Conservation (phyloP, 2,329 filamentous ascomycete species). For the Thelonectria discophora region DNA sequence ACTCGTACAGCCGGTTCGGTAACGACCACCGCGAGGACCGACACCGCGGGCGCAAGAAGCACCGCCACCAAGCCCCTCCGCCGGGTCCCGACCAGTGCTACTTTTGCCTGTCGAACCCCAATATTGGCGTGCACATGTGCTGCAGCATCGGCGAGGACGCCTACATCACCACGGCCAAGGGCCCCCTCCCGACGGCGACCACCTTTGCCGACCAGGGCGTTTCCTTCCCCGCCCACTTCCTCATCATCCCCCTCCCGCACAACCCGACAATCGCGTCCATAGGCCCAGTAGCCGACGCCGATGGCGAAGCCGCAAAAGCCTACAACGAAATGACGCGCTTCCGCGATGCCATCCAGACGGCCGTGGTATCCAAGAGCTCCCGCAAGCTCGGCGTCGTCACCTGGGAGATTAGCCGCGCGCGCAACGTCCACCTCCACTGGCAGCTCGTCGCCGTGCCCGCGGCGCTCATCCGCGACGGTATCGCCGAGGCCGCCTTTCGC, state of each 20-base stretch:
- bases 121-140: slow-evolving; percentile 86
- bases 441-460: slow-evolving; percentile 84
- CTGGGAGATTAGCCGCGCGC: slow-evolving; percentile 87
- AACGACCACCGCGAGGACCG: slow-evolving; percentile 55
- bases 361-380: slow-evolving; percentile 69
- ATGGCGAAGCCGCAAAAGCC: slow-evolving; percentile 66
- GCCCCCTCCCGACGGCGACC: slow-evolving; percentile 76
- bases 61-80: slow-evolving; percentile 61
- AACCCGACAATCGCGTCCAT: slow-evolving; percentile 78
- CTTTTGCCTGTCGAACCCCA: slow-evolving; percentile 92
- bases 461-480: slow-evolving; percentile 72
- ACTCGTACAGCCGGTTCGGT: slow-evolving; percentile 65
- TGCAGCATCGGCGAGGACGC: slow-evolving; percentile 86
- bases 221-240: slow-evolving; percentile 82
- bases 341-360: slow-evolving; percentile 77
- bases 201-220: slow-evolving; percentile 74
- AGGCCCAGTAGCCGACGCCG: slow-evolving; percentile 59
- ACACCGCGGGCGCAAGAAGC: slow-evolving; percentile 56
- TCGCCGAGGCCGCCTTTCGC: slow-evolving; percentile 89
- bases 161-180: slow-evolving; percentile 92
- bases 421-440: slow-evolving; percentile 91
- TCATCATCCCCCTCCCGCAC: slow-evolving; percentile 90
- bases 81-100: slow-evolving; percentile 85
- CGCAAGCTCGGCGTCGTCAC: slow-evolving; percentile 81
- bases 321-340: slow-evolving; percentile 86